Evolutionary conservation across 2,329 filamentous ascomycete species (phyloP), one percentile per base, ranked within the genome.

Genomic region (Hypoxylon sp.): DNA sequence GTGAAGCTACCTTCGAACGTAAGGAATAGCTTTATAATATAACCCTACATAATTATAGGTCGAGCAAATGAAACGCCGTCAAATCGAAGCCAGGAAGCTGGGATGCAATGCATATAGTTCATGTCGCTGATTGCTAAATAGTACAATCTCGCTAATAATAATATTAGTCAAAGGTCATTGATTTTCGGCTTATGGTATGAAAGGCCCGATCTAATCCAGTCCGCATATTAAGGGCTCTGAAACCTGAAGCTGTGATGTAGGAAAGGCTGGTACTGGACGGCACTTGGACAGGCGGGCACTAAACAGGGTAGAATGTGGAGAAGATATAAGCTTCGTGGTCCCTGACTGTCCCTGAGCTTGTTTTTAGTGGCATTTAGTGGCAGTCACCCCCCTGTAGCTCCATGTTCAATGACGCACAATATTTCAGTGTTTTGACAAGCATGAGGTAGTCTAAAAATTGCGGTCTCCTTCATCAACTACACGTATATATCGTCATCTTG

Each of bases 381-480:
- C 56, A 13, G 54, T 10, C 3, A 24, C 5, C 19, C 13, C 17
- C 24, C 44, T 22, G 31, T 48, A 26, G 17, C 44, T 48, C 56
- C 65, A 13, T 68, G 57, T 39, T 57, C 29, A 13, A 70, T 70
- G 68, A 70, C 68, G 68, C 44, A 22, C 44, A 63, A 48, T 39
- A 61, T 39, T 39, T 42, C 52, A 29, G 29, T 37, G n/a, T 53
- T 31, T 13, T 33, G 19, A 22, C 35, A 19, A 19, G 51, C 33
- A 44, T 39, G 13, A 53, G 47, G 31, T 39, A 61, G 13, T 48
- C n/a, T n/a, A n/a, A n/a, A n/a, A n/a, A n/a, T n/a, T n/a, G 10
- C 19, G 9, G 35, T 19, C 6, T 17, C 47, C 47, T 60, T 31
- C 35, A 50, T 53, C 51, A 61, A 14, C 19, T 31, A 31, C 6